Percentiles rank a stretch among this genome's conserved stretches.
These are phyloP conservation scores for Leishmania martiniquensis DNA, from an alignment of 208 protist genomes.

Conservation along the genomic window DNA sequence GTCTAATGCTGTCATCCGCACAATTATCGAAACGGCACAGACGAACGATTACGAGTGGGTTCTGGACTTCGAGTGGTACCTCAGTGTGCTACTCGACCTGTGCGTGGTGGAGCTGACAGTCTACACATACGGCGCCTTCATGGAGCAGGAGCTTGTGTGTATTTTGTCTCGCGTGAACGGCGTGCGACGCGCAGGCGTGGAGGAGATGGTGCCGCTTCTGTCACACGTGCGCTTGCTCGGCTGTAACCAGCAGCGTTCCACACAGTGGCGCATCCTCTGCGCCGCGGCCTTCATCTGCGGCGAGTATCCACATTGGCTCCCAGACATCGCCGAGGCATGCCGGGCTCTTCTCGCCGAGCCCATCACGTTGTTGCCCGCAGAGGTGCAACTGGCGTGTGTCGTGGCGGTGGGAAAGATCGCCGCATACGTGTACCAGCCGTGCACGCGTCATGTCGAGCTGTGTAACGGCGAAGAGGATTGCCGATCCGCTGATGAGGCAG, in stretches of 20 bases:
- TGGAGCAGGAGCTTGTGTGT: constrained; percentile 93
- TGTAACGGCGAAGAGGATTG: constrained; percentile 62
- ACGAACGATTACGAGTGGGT: constrained; percentile 91
- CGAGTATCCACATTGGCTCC: constrained; percentile 91
- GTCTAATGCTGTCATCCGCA: constrained; percentile 92
- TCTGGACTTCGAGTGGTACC: constrained; percentile 98
- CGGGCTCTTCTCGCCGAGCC: constrained; percentile 44
- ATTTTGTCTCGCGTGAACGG: constrained; percentile 95
- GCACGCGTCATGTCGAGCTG: constrained; percentile 51
- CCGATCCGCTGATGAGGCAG: constrained; percentile 16
- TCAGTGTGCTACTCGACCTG: constrained; percentile 93
- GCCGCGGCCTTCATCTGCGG: constrained; percentile 95
- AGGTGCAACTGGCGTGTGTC: constrained; percentile 88
- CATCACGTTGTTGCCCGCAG: constrained; percentile 65
- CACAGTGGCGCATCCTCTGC: constrained; percentile 81
- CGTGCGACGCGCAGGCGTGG: constrained; percentile 79
- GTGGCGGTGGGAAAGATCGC: constrained; percentile 93
- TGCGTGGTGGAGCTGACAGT: constrained; percentile 64
- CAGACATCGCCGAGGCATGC: constrained; percentile 54
- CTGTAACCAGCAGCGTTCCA: constrained; percentile 51
- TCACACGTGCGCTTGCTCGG: constrained; percentile 47
- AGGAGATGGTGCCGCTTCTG: constrained; percentile 61
- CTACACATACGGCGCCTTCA: constrained; percentile 80
- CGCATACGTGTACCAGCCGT: constrained; percentile 59
- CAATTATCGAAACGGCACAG: constrained; percentile 80